Base-by-base conservation (phyloP, 2,329 filamentous ascomycete genomes). In the Cladosporium sp. region DNA sequence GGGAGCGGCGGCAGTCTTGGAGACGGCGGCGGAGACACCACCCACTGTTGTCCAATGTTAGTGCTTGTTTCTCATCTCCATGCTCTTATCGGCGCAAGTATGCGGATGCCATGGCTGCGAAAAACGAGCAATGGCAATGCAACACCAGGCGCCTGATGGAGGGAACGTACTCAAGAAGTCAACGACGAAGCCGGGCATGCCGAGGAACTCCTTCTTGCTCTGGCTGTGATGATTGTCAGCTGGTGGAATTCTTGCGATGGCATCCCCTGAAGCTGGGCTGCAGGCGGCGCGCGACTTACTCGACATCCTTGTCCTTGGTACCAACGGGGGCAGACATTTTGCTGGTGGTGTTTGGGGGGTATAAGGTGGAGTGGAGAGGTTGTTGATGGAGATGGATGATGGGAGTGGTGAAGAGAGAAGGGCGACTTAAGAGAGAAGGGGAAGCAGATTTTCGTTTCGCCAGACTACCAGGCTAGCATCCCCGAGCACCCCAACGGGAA, bases 11-110 rank as follows among this genome's bases (percentile, higher is more conserved):
- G 94, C 94, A 72, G 94, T 99, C 92, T 99, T 99, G 79, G 94
- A 99, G 88, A 99, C 92, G 81, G 94, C 94, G 81, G 94, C 94
- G 77, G 94, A 97, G 73, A 99, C 89, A 97, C 94, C 94, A 89
- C 94, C 94, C 94, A 99, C 92, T 96, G 72, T 75, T 72, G 67
- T 70, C 71, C 67, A 61, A 58, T 57, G 75, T 82, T 74, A 82
- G 80, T 74, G 25, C 47, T 51, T 64, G 51, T 50, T 58, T 60
- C 38, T 56, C 42, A 15, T 19, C 59, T 61, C 64, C 63, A 61
- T 61, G 65, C 68, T 70, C 69, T 71, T 71, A 65, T 68, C 68
- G 61, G 60, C 36, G 37, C 43, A n/a, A 20, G 5, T 22, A 54
- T 55, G 61, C 55, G 54, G 57, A 17, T 37, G 49, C 55, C 55